Evolutionary conservation across 2,329 filamentous ascomycete species (phyloP), one percentile per base, ranked within the genome.

Genomic region (Cordyceps militaris): DNA sequence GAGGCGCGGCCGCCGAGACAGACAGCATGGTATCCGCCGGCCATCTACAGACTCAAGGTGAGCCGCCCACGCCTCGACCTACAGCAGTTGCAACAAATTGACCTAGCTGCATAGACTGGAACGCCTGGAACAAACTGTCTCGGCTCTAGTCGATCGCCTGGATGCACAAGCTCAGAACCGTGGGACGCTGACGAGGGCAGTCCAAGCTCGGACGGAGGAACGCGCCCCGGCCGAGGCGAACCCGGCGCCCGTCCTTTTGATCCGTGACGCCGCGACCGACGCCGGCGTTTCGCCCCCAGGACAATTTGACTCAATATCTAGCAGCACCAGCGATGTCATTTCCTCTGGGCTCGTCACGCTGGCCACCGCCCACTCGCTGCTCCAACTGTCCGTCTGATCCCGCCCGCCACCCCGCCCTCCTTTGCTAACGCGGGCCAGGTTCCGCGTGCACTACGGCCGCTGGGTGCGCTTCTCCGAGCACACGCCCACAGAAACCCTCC

Each of bases 251-350:
- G 64, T 68, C 1, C 57, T 68, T 19, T 16, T 69, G 2, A 67
- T 69, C 32, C 57, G 63, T n/a, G 66, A 69, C 44, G 66, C 66
- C 19, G 65, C 63, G 2, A 64, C 62, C 0, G 63, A 67, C 46
- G 62, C 63, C 9, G 65, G 63, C 10, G 61, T 67, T 4, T 58
- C 61, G 14, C 63, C 65, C 0, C 61, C 62, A 1, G 61, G 60
- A 32, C 52, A 63, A 8, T 13, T 43, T 11, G 24, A 14, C 23
- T 43, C 28, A 4, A 38, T 47, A 7, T 48, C 42, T 8, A 16
- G 1, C 14, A n/a, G 8, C 16, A 47, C 42, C 34, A 23, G 52
- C 1, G 64, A 68, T 23, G 61, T 63, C 3, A 63, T 68, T 1
- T 62, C 65, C 0, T 43, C 58, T 4, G 66, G 66, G 0, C 50